Conservation (phyloP, 257 asterid species). For the Coffea canephora region DNA sequence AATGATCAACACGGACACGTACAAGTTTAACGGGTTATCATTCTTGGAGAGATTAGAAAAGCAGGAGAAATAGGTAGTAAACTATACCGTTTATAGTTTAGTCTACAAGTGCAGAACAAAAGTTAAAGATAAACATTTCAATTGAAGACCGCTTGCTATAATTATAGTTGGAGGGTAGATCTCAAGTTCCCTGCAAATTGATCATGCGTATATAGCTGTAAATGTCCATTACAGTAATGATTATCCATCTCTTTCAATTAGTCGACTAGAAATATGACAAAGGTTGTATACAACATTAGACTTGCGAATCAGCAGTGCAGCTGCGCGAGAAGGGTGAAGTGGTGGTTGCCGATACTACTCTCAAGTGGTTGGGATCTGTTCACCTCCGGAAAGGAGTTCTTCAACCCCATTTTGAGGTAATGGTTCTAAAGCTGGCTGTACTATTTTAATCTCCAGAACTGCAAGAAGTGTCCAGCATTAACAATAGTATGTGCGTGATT, state of each 20-base stretch:
- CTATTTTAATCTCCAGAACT: too few relatives aligned
- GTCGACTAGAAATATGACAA: background rate
- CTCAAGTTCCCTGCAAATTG: too few relatives aligned
- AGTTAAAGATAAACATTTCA: too few relatives aligned
- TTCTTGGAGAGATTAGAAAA: background rate
- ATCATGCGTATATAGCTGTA: too few relatives aligned
- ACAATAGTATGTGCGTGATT: too few relatives aligned
- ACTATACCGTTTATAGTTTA: background rate
- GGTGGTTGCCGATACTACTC: constrained; percentile 49
- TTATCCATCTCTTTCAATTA: too few relatives aligned
- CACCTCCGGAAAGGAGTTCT: constrained; percentile 55
- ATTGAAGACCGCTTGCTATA: background rate
- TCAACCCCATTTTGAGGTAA: constrained; percentile 58
- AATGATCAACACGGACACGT: background rate
- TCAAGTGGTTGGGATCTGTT: constrained; percentile 56
- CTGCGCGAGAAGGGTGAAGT: constrained; percentile 64
- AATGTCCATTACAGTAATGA: too few relatives aligned
- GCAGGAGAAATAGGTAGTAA: background rate
- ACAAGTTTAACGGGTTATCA: background rate
- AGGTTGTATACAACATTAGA: constrained; percentile 20
- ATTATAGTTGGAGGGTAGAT: too few relatives aligned
- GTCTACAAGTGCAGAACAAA: too few relatives aligned
- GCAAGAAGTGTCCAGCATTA: too few relatives aligned
- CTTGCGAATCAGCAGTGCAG: constrained; percentile 60
- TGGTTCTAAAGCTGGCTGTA: too few relatives aligned